Conservation (phyloP, 805 yeast species). For the Yamadazyma paraphyllophila region DNA sequence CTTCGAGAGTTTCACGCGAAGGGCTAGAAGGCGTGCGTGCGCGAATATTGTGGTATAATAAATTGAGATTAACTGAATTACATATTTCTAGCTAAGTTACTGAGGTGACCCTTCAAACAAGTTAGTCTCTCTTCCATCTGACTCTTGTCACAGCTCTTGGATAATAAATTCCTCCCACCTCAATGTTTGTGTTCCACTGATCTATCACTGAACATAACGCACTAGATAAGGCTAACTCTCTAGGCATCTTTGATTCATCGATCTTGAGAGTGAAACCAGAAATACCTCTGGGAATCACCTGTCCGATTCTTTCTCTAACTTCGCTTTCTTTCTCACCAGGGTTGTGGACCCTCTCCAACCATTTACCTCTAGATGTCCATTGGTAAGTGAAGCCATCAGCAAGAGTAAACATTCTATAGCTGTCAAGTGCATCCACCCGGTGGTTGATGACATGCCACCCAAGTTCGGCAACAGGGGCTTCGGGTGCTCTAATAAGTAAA, state of each 20-base stretch:
- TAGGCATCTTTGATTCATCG: conserved; percentile 54
- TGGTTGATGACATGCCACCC: conserved; percentile 66
- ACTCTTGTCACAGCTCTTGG: conserved; percentile 49
- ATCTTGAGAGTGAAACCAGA: conserved; percentile 55
- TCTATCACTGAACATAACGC: conserved; percentile 62
- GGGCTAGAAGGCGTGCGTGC: not conserved
- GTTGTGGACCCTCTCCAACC: conserved; percentile 55
- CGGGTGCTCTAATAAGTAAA: conserved; percentile 50
- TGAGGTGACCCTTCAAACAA: not conserved
- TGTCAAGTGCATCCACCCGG: conserved; percentile 58
- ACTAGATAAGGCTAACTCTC: conserved; percentile 57
- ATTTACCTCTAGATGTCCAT: conserved; percentile 62
- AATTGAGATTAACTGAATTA: not conserved
- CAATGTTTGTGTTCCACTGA: conserved; percentile 62
- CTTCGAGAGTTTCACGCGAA: not conserved
- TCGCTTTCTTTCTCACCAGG: conserved; percentile 65
- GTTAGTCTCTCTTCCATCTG: conserved; percentile 56
- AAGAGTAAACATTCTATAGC: conserved; percentile 58
- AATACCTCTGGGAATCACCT: conserved; percentile 50
- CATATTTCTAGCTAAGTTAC: not conserved
- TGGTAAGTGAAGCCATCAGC: conserved; percentile 62
- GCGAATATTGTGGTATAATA: not conserved
- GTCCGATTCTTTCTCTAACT: conserved; percentile 62
- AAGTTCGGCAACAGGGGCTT: conserved; percentile 50
- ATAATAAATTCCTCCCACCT: conserved; percentile 64